Percentiles rank a stretch among this genome's conserved stretches.
Conservation (phyloP, 2,329 filamentous ascomycete species). For the Cadophora luteo-olivacea region DNA sequence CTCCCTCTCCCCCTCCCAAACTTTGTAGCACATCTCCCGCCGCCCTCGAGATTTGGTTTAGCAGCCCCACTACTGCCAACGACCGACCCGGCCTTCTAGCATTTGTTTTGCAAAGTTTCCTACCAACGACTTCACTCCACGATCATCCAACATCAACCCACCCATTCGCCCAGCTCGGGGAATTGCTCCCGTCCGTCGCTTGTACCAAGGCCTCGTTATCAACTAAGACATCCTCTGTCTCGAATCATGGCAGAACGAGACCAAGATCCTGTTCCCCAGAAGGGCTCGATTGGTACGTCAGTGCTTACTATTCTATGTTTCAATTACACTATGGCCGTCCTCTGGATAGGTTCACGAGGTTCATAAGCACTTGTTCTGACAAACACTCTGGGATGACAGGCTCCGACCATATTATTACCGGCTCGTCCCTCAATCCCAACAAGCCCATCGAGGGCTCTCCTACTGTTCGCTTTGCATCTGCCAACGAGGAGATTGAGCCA, state of each 20-base stretch:
- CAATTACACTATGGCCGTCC: slow-evolving; percentile 26
- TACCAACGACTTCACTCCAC: slow-evolving; percentile 20
- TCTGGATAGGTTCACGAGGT: slow-evolving; percentile 21
- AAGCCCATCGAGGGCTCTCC: slow-evolving; percentile 44
- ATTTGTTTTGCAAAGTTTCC: slow-evolving; percentile 20
- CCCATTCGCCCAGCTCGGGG: slow-evolving; percentile 17
- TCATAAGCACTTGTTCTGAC: slow-evolving; percentile 32
- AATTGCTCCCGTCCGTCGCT: slow-evolving; percentile 23
- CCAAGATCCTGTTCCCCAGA: slow-evolving; percentile 27
- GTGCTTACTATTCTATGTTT: slow-evolving; percentile 33
- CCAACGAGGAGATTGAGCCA: slow-evolving; percentile 72
- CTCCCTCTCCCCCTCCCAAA: neutral
- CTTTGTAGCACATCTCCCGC: slow-evolving; percentile 18
- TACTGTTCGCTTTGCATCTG: slow-evolving; percentile 74
- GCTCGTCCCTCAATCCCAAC: slow-evolving; percentile 28
- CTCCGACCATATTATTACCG: slow-evolving; percentile 25
- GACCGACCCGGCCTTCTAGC: slow-evolving; percentile 24
- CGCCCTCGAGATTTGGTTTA: slow-evolving; percentile 6
- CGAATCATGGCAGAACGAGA: slow-evolving; percentile 34
- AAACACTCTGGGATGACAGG: slow-evolving; percentile 25
- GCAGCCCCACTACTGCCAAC: slow-evolving; percentile 19
- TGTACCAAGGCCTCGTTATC: slow-evolving; percentile 11
- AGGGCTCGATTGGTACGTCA: slow-evolving; percentile 37
- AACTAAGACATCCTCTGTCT: slow-evolving; percentile 1
- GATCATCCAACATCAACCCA: slow-evolving; percentile 26